Evolutionary conservation across 208 protist species (phyloP), one percentile per base, ranked within the genome.

Genomic region (Vickermania spadyakhi): DNA sequence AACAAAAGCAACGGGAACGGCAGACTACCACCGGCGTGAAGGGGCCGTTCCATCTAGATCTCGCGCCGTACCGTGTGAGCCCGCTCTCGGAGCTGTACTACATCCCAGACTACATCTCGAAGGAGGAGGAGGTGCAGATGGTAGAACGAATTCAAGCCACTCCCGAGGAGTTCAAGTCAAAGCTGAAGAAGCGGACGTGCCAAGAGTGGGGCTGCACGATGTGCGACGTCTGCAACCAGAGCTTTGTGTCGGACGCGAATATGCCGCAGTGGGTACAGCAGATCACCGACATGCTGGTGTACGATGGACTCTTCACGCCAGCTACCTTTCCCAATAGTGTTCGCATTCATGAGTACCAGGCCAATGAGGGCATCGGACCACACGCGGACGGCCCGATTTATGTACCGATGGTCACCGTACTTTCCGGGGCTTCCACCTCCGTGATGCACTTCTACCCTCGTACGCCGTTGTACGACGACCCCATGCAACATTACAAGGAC

Each of bases 401-500:
- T 60, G 71, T 91, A 11, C 85, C 85, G 5, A 49, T 81, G 59
- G 88, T 95, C 21, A 78, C 82, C 22, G 73, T 92, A 23, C 66
- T 96, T 31, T 93, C 86, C 21, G 70, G 91, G 21, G 77, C 72
- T 3, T 91, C 89, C 1, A 75, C 86, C 50, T 85, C 68, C 31
- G 77, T 91, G 26, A 96, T 96, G 89, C 78, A 72, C 62, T 96
- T 96, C 73, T 93, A 93, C 64, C 71, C 86, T 2, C 75, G 75
- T 29, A 75, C 81, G 0, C 89, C 88, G 11, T 84, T 93, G 68
- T 31, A 58, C 27, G 66, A 76, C 28, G 63, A 88, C 56, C 86
- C 89, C 5, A 96, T 96, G 89, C 77, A 96, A 13, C 86, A 96
- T 74, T 96, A 96, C 78, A 91, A 96, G 53, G 89, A 96, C 65